Evolutionary conservation across 1,284 basidiomycete genomes (phyloP).

Genomic region (Ceratobasidium sp.): DNA sequence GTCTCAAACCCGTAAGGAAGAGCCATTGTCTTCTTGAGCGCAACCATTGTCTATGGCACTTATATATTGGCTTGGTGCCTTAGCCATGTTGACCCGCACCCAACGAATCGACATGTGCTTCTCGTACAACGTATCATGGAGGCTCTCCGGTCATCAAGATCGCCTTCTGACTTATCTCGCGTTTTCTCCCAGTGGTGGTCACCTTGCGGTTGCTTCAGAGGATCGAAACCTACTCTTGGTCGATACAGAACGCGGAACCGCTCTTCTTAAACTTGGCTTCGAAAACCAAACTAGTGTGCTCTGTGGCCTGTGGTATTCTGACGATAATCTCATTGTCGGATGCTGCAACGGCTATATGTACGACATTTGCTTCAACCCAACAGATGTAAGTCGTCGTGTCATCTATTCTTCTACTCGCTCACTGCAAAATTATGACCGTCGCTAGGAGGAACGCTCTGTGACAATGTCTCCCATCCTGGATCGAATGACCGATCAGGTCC

Average conservation of each 20-base stretch:
- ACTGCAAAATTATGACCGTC: not conserved
- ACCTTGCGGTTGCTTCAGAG: constrained; percentile 6
- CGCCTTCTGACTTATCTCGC: not conserved
- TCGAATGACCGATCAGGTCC: not conserved
- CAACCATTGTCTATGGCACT: too few relatives aligned
- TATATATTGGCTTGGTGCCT: too few relatives aligned
- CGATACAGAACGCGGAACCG: not conserved
- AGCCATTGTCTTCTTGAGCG: too few relatives aligned
- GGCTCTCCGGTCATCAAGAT: constrained; percentile 1
- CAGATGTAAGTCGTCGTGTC: not conserved
- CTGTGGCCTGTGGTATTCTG: not conserved
- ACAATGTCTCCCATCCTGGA: not conserved
- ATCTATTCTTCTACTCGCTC: too few relatives aligned
- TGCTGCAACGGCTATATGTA: not conserved
- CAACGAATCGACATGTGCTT: too few relatives aligned
- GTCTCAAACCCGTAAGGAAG: too few relatives aligned
- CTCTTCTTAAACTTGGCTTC: not conserved
- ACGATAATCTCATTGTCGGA: not conserved
- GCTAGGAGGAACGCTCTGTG: not conserved
- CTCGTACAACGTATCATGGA: not conserved
- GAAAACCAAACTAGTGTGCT: not conserved
- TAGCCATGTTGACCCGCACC: too few relatives aligned
- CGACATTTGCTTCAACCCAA: constrained; percentile 8
- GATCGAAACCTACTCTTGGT: not conserved
- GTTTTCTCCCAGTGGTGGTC: not conserved